Conservation (phyloP, 371 early-diverging fungal species). For the Haplosporangium sp. region DNA sequence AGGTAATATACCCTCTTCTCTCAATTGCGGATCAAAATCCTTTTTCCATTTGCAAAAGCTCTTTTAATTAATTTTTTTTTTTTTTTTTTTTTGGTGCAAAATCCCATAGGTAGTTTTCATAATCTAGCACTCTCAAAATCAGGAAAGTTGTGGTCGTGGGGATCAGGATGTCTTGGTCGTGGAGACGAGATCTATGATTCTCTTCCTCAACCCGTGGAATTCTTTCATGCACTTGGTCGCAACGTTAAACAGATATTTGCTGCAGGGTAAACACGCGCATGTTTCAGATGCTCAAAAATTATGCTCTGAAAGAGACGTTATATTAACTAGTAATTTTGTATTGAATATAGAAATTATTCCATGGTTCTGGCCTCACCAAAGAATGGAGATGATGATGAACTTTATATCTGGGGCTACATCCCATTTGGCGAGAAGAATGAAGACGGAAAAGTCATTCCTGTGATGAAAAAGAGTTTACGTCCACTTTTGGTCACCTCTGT, state of each 20-base stretch:
- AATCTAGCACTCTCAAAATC: slow-evolving; percentile 48
- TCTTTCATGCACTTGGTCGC: slow-evolving; percentile 49
- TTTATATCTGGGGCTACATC: slow-evolving; percentile 55
- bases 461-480: slow-evolving; percentile 50
- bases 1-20: slow-evolving; percentile 12
- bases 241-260: slow-evolving; percentile 51
- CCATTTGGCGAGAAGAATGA: slow-evolving; percentile 49
- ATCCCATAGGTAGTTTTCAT: slow-evolving; percentile 41
- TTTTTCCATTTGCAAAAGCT: neutral
- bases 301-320: too few relatives aligned
- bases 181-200: slow-evolving; percentile 55
- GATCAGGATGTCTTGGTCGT: slow-evolving; percentile 52
- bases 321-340: neutral
- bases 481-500: slow-evolving; percentile 49
- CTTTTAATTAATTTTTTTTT: neutral
- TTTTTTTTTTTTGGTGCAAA: neutral
- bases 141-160: slow-evolving; percentile 57
- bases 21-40: slow-evolving; percentile 5
- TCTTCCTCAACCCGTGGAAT: slow-evolving; percentile 52
- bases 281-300: too few relatives aligned
- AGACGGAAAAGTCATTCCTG: slow-evolving; percentile 24
- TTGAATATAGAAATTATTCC: slow-evolving; percentile 35
- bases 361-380: slow-evolving; percentile 47
- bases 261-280: slow-evolving; percentile 31
- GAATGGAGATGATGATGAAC: slow-evolving; percentile 45